These are phyloP conservation scores for Hypholoma sublateritium DNA, from an alignment of 768 basidiomycete species.

Conservation along the genomic window DNA sequence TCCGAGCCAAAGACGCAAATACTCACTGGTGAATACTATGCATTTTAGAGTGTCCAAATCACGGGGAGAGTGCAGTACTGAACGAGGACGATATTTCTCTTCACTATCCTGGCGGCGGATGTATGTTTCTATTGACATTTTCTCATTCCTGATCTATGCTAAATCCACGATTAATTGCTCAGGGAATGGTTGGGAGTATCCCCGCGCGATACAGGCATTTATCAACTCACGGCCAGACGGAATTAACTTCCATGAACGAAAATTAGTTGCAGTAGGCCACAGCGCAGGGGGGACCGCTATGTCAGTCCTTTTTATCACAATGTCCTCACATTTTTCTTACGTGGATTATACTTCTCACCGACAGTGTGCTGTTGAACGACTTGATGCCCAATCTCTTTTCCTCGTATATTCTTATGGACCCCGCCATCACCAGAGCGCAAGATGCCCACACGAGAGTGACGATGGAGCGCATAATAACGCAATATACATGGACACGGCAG, in stretches of 20 bases:
- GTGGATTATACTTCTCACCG: background rate
- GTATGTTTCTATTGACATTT: background rate
- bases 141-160: background rate
- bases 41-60: constrained; percentile 7
- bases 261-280: constrained; percentile 5
- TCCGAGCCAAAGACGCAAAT: background rate
- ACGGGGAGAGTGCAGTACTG: constrained; percentile 9
- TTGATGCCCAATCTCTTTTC: constrained; percentile 2
- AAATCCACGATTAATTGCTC: background rate
- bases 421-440: constrained; percentile 1
- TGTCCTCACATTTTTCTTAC: background rate
- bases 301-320: background rate
- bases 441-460: background rate
- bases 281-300: constrained; percentile 1
- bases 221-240: constrained; percentile 6
- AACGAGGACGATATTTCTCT: constrained; percentile 7
- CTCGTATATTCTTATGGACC: constrained; percentile 5
- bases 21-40: background rate
- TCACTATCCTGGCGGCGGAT: constrained; percentile 5
- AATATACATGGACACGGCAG: constrained; percentile 7
- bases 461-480: constrained; percentile 10
- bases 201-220: constrained; percentile 5
- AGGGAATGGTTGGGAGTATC: constrained; percentile 10
- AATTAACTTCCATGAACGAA: constrained; percentile 1
- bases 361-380: constrained; percentile 1